These are phyloP conservation scores for Gnomoniopsis smithogilvyi DNA, from an alignment of 2,329 filamentous ascomycete genomes.

Conservation along the genomic window DNA sequence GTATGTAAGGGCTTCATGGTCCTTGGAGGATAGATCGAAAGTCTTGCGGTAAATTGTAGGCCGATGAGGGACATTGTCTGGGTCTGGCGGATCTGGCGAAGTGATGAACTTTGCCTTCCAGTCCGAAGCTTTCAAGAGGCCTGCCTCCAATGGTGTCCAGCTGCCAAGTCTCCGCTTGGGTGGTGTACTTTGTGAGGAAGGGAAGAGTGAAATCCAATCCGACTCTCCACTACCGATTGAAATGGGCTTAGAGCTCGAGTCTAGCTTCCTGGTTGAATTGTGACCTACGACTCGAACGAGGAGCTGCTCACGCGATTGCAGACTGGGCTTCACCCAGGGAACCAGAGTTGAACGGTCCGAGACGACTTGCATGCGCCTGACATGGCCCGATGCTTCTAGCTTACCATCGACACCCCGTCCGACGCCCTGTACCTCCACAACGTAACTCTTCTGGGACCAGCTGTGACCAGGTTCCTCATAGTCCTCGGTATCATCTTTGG, in stretches of 20 bases:
- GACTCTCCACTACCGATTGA: not conserved
- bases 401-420: not conserved
- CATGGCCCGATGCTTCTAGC: not conserved
- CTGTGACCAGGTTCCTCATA: not conserved
- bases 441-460: slow-evolving; percentile 15
- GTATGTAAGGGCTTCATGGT: not conserved
- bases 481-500: not conserved
- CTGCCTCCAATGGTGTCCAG: slow-evolving; percentile 11
- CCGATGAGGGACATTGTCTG: slow-evolving; percentile 9
- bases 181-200: not conserved
- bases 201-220: not conserved
- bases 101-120: slow-evolving; percentile 17
- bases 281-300: slow-evolving; percentile 3
- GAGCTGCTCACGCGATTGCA: slow-evolving; percentile 12
- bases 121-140: slow-evolving; percentile 8
- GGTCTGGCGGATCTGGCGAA: not conserved
- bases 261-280: not conserved
- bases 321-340: slow-evolving; percentile 2
- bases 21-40: not conserved
- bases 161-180: not conserved
- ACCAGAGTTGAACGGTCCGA: slow-evolving; percentile 1
- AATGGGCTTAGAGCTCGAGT: not conserved
- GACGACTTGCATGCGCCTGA: not conserved
- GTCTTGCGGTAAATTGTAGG: slow-evolving; percentile 10
- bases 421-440: slow-evolving; percentile 5